Evolutionary conservation across 352 stramenopile species (phyloP), one percentile per base, ranked within the genome.

Genomic region (Phytopythium sindhum): DNA sequence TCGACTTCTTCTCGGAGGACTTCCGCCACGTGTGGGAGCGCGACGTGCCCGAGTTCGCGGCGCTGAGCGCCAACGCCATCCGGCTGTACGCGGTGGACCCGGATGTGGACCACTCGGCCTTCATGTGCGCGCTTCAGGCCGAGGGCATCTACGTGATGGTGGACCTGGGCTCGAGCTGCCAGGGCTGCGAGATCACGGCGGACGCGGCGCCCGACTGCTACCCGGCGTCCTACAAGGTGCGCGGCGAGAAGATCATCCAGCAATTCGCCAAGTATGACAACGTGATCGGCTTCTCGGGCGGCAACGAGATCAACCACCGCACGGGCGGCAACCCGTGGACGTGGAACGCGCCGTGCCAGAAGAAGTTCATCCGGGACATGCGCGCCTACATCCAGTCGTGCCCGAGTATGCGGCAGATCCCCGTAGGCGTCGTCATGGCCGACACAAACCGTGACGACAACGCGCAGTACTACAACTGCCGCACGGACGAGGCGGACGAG

Each of bases 361-460:
- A 96, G 64, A 97, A 94, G 66, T 95, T 95, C 64, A 71, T 97
- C 42, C 74, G 79, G 0, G 89, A 96, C 72, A 97, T 97, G 86
- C 75, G 88, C 50, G 71, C 73, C 37, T 97, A 79, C 70, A 81
- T 95, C 28, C 52, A 68, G 10, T 74, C 61, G 5, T 96, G 87
- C 60, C 45, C 70, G n/a, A 64, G 28, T 24, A 81, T 90, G 62
- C 83, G 87, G 21, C 31, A 85, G 55, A 77, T 96, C 29, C 86
- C 89, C 2, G 76, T 97, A 21, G 87, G 89, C 10, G 70, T 93
- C 35, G 80, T 92, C 24, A 72, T 89, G 35, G 85, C 85, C 21
- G 81, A 93, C 67, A 73, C 70, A 4, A 47, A 91, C 54, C 74
- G 85, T 45, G 74, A 86, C 41, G 56, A 74, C 2, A 90, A 93